Percentiles rank a stretch among this genome's conserved stretches.
Evolutionary conservation across 805 yeast species (phyloP).

Genomic region (Candida ulmi): DNA sequence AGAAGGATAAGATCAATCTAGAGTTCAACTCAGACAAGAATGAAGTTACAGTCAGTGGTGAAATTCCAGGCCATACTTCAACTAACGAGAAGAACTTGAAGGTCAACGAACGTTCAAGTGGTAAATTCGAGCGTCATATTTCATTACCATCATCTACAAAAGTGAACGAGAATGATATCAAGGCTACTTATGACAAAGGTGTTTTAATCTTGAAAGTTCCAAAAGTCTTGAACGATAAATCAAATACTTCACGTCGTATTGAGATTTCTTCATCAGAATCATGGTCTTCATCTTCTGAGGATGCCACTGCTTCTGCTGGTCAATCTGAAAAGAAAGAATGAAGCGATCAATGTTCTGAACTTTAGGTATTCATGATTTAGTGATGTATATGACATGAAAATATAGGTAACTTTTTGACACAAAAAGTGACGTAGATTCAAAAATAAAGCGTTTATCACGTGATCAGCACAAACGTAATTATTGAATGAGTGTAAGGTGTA

Average conservation of each 20-base stretch:
- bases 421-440: too few relatives aligned
- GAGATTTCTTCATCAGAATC: constrained; percentile 25
- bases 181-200: constrained; percentile 42
- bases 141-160: constrained; percentile 32
- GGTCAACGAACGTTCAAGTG: constrained; percentile 30
- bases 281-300: constrained; percentile 6
- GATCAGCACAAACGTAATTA: too few relatives aligned
- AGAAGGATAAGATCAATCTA: constrained; percentile 35
- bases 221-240: constrained; percentile 25
- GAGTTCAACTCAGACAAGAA: constrained; percentile 42
- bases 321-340: background rate
- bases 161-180: constrained; percentile 38
- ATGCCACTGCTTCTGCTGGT: background rate
- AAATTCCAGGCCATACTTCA: constrained; percentile 26
- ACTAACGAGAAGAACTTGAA: constrained; percentile 20
- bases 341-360: too few relatives aligned
- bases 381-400: too few relatives aligned
- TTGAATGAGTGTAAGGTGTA: background rate
- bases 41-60: constrained; percentile 39
- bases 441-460: too few relatives aligned
- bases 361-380: too few relatives aligned
- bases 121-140: constrained; percentile 38
- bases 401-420: background rate
- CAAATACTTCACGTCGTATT: constrained; percentile 20
- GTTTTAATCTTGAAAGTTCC: constrained; percentile 38